Percentiles rank a stretch among this genome's conserved stretches.
phyloP scores from a whole-genome alignment of 768 basidiomycete species.

The Russula virescens region DNA sequence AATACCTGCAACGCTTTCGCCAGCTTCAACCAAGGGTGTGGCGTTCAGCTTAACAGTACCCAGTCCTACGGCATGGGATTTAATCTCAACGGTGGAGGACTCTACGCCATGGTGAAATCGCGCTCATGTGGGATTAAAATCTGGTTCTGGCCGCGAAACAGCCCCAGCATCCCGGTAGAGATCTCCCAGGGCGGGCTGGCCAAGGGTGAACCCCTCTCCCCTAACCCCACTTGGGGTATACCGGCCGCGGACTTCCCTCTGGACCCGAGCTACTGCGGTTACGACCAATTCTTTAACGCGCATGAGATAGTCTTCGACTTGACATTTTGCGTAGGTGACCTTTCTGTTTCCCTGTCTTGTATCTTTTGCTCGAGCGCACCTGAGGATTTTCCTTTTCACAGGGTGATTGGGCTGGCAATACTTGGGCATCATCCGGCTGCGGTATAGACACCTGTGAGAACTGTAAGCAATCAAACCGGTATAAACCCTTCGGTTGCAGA shows the following conservation, averaged over 20 bases:
- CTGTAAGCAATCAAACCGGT: slow-evolving; percentile 36
- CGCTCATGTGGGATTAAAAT: slow-evolving; percentile 42
- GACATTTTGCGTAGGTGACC: slow-evolving; percentile 50
- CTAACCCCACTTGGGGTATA: slow-evolving; percentile 35
- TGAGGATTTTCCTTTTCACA: neutral
- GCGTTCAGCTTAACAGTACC: slow-evolving; percentile 37
- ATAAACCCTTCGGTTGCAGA: neutral
- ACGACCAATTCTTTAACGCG: slow-evolving; percentile 45
- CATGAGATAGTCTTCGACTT: slow-evolving; percentile 53
- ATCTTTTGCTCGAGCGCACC: neutral
- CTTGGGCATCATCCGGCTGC: slow-evolving; percentile 32
- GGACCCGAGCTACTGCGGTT: slow-evolving; percentile 41
- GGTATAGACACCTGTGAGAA: slow-evolving; percentile 36
- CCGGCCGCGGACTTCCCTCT: slow-evolving; percentile 48
- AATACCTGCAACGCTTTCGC: slow-evolving; percentile 44
- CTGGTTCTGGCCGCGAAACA: slow-evolving; percentile 57
- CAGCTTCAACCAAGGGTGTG: slow-evolving; percentile 59
- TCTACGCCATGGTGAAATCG: slow-evolving; percentile 48
- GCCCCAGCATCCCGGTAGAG: slow-evolving; percentile 39
- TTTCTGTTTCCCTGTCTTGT: neutral
- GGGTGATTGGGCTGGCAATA: slow-evolving; percentile 22
- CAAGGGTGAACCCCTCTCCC: neutral
- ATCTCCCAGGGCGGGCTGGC: slow-evolving; percentile 27
- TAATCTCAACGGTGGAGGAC: slow-evolving; percentile 53
- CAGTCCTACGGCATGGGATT: slow-evolving; percentile 43